phyloP scores from a whole-genome alignment of 305 asterid genomes.

The Fraxinus floribunda region DNA sequence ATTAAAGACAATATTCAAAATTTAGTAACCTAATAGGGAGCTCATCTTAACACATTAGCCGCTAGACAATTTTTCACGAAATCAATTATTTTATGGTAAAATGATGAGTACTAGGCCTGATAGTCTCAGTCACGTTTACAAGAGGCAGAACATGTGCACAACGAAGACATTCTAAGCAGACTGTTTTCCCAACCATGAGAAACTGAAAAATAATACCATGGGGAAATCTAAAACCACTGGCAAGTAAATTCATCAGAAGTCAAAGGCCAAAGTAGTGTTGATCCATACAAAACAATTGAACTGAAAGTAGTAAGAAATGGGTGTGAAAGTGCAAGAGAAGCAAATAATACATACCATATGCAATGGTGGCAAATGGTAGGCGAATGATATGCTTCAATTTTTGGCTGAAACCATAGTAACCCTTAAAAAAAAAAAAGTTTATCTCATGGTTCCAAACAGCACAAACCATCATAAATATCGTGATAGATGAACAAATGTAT shows the following conservation, averaged over 20 bases:
- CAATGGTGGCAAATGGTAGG: constrained; percentile 79
- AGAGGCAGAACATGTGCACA: background rate
- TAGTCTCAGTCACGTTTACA: background rate
- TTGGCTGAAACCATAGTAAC: constrained; percentile 95
- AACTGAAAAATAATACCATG: background rate
- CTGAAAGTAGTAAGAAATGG: background rate
- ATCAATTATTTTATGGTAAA: background rate
- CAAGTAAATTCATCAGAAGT: background rate
- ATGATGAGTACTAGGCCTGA: background rate
- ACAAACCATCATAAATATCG: constrained; percentile 8
- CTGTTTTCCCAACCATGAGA: background rate
- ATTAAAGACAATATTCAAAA: background rate
- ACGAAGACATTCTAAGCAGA: background rate
- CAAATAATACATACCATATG: constrained; percentile 67
- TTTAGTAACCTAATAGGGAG: background rate
- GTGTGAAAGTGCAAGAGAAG: constrained; percentile 8
- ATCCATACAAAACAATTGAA: background rate
- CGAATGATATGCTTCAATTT: constrained; percentile 91
- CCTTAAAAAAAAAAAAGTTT: constrained; percentile 50
- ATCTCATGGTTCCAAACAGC: constrained; percentile 28
- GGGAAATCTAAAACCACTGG: background rate
- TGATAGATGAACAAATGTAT: background rate
- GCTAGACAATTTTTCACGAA: background rate
- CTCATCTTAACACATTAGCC: background rate
- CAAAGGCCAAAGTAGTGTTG: background rate